Base-by-base conservation (phyloP, 495 filamentous ascomycete genomes). In the Glutinoglossum americanum region DNA sequence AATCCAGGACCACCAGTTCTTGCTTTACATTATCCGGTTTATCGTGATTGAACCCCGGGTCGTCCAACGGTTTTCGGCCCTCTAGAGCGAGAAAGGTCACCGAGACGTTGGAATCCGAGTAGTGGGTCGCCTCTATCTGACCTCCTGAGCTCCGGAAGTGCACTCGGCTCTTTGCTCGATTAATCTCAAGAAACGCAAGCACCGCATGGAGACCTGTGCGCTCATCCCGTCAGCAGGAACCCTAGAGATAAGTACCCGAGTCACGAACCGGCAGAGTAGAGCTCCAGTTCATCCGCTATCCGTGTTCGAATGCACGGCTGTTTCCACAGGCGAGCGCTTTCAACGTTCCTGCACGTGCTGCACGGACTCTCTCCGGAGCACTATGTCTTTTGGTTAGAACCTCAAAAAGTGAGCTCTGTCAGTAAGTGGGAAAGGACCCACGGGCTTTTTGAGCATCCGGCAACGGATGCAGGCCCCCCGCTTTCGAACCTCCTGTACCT, bases 401-500 rank as follows among this genome's bases (percentile, higher is more conserved):
- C 26, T n/a, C n/a, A n/a, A n/a, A n/a, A n/a, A n/a, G n/a, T n/a
- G n/a, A n/a, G n/a, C n/a, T n/a, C n/a, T n/a, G n/a, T n/a, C n/a
- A n/a, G n/a, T n/a, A n/a, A n/a, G n/a, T n/a, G n/a, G n/a, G n/a
- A n/a, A n/a, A n/a, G n/a, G 37, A n/a, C 71, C 54, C 73, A 77
- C 74, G 1, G 84, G 83, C 69, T 94, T 94, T 64, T 87, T 84
- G 11, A 94, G 71, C 72, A 94, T 88, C 2, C 85, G 77, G 69
- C 87, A 94, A 49, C 87, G 79, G 56, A 89, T 86, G 63, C 87
- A 94, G 15, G 87, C 87, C 23, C 87, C 87, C 27, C 79, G 74
- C 63, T 87, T 86, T 27, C 87, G 76, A 30, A 92, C 80, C 62
- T 83, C 81, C 63, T 87, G 82, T 3, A 94, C 85, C 65, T 94